These are phyloP conservation scores for Lycium ferocissimum DNA, from an alignment of 257 asterid genomes.

Conservation along the genomic window DNA sequence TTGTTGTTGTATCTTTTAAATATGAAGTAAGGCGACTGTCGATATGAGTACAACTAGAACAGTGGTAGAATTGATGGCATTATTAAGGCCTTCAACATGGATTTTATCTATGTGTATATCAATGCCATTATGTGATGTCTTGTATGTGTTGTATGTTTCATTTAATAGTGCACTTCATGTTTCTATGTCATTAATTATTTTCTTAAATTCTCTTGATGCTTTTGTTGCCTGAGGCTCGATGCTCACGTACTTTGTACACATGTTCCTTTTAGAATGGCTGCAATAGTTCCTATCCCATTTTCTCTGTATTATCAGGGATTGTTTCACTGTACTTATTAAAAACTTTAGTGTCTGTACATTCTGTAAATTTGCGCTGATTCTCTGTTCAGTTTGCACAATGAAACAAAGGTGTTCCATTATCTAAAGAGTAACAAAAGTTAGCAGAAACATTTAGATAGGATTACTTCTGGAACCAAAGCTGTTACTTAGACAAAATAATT, in stretches of 20 bases:
- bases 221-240: conserved; percentile 41
- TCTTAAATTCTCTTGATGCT: conserved; percentile 54
- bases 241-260: conserved; percentile 40
- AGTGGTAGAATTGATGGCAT: conserved; percentile 57
- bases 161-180: conserved; percentile 53
- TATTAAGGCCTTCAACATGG: conserved; percentile 57
- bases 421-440: no score
- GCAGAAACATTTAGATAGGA: no score
- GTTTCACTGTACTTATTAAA: no score
- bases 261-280: conserved; percentile 38
- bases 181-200: conserved; percentile 55
- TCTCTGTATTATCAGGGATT: conserved; percentile 47
- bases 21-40: conserved; percentile 33
- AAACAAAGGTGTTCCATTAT: no score
- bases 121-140: conserved; percentile 48
- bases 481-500: neutral
- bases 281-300: conserved; percentile 38
- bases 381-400: no score
- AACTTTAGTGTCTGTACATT: no score
- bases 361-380: no score
- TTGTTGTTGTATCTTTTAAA: no score
- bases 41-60: conserved; percentile 62
- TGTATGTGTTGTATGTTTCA: conserved; percentile 51
- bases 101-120: conserved; percentile 53
- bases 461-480: neutral